Percentiles rank a stretch among this genome's conserved stretches.
phyloP scores from a whole-genome alignment of 768 basidiomycete species.

The Amanita pseudoporphyria region DNA sequence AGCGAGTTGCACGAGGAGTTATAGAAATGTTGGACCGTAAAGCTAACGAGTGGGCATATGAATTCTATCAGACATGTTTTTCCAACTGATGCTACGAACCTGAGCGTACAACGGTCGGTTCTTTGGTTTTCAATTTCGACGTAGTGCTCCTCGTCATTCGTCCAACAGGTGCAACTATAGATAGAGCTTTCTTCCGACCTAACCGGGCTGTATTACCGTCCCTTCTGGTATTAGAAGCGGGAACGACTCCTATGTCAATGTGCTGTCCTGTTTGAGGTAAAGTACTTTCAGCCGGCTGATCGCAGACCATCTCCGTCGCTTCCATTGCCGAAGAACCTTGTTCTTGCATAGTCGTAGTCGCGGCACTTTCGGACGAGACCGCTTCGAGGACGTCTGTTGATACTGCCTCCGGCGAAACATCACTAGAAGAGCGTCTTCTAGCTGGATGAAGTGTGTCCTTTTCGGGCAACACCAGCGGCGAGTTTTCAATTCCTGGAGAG shows the following conservation, averaged over 20 bases:
- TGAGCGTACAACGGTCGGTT: constrained; percentile 1
- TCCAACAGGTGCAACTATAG: constrained; percentile 13
- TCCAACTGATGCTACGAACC: constrained; percentile 4
- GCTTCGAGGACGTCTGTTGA: background rate
- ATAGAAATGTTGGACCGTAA: background rate
- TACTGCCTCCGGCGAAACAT: background rate
- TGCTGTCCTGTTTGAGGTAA: background rate
- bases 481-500: background rate
- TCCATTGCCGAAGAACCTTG: background rate
- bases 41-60: background rate
- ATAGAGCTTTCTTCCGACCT: constrained; percentile 20
- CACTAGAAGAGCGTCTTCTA: background rate
- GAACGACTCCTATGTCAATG: background rate
- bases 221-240: background rate
- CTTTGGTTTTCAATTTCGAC: constrained; percentile 16
- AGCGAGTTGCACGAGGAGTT: background rate
- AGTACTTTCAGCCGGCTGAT: background rate
- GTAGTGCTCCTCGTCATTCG: constrained; percentile 29
- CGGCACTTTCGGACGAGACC: background rate
- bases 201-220: constrained; percentile 11
- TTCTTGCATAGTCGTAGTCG: background rate
- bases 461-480: background rate
- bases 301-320: background rate
- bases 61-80: background rate
- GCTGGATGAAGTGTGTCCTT: background rate